Evolutionary conservation across 2,329 filamentous ascomycete genomes (phyloP).

Genomic region (Fusarium sterilihyphosum): DNA sequence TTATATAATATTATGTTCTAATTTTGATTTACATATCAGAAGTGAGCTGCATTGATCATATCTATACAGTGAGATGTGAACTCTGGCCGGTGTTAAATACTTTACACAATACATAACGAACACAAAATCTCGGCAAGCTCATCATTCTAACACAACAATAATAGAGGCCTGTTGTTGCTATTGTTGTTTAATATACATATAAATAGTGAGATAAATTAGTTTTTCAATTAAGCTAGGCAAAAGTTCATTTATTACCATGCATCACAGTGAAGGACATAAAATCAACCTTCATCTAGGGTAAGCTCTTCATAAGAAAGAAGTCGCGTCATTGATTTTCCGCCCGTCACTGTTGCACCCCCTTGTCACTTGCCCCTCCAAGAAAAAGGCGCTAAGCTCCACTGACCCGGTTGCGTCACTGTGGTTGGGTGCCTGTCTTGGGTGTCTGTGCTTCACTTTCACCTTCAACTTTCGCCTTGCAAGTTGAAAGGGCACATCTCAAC

Average conservation of each 20-base stretch:
- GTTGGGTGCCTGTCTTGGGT: slow-evolving; percentile 44
- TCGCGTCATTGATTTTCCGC: slow-evolving; percentile 42
- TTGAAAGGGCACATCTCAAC: slow-evolving; percentile 1
- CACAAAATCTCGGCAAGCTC: no score
- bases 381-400: slow-evolving; percentile 21
- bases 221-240: not conserved
- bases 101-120: no score
- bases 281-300: slow-evolving; percentile 13
- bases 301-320: not conserved
- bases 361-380: slow-evolving; percentile 27
- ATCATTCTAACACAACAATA: not conserved
- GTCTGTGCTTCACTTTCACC: slow-evolving; percentile 39
- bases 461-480: slow-evolving; percentile 25
- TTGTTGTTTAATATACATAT: not conserved
- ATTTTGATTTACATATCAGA: no score
- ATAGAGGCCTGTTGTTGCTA: no score
- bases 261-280: not conserved
- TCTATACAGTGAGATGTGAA: no score
- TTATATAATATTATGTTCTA: fast-evolving
- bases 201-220: fast-evolving
- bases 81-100: no score
- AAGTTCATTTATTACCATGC: not conserved
- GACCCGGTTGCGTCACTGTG: slow-evolving; percentile 47
- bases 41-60: not conserved
- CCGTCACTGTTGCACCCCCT: not conserved